phyloP scores from a whole-genome alignment of 2,329 filamentous ascomycete genomes.

The Laburnicola sp. region DNA sequence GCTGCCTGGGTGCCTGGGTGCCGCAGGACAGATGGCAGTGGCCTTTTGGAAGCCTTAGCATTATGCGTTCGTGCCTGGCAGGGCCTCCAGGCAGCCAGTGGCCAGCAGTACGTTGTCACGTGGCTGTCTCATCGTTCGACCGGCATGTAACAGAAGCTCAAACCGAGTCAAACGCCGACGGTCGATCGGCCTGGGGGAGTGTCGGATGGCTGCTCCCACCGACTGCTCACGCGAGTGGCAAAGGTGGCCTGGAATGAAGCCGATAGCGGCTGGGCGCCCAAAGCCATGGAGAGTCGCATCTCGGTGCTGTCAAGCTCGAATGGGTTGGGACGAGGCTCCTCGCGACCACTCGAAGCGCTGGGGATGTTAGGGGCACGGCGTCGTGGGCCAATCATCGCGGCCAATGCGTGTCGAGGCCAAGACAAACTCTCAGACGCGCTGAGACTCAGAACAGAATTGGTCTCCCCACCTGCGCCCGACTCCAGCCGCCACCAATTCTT shows the following conservation, averaged over 20 bases:
- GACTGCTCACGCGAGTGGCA: conserved; percentile 15
- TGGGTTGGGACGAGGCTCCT: conserved; percentile 27
- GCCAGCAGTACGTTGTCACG: conserved; percentile 29
- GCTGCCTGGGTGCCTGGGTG: conserved; percentile 22
- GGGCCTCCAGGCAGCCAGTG: conserved; percentile 25
- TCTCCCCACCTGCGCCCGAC: conserved; percentile 42
- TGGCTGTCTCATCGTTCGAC: conserved; percentile 40
- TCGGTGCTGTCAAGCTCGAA: conserved; percentile 35
- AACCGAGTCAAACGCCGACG: conserved; percentile 35
- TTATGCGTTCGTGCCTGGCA: conserved; percentile 44
- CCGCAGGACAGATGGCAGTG: conserved; percentile 30
- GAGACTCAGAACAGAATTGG: conserved; percentile 44
- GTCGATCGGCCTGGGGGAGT: conserved; percentile 19
- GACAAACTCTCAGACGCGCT: conserved; percentile 38
- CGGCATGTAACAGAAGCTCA: conserved; percentile 40
- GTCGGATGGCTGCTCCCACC: conserved; percentile 11
- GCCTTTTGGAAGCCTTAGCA: conserved; percentile 28
- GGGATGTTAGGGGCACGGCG: conserved; percentile 33
- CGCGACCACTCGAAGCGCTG: conserved; percentile 35
- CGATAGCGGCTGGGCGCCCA: conserved; percentile 21
- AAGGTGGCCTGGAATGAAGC: conserved; percentile 11
- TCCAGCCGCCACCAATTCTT: conserved; percentile 42
- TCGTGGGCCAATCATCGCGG: conserved; percentile 35
- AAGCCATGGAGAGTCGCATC: conserved; percentile 18
- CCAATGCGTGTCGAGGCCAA: conserved; percentile 34